A percentile compares a stretch with the other conserved stretches of the same genome.
phyloP scores from a whole-genome alignment of 768 basidiomycete genomes.

The Rhodotorula toruloides region DNA sequence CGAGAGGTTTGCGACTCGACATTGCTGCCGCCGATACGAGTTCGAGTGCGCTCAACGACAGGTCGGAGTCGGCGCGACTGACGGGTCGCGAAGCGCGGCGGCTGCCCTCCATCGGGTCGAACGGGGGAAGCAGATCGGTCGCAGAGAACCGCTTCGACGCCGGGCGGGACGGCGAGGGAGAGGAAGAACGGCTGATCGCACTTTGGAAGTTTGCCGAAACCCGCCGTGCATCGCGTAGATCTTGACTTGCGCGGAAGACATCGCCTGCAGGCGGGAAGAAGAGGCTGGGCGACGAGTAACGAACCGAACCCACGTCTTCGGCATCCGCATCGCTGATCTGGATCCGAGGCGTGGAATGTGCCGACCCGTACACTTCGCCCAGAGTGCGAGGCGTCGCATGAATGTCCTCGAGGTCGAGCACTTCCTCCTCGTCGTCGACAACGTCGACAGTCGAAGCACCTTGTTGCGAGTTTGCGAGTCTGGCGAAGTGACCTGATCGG shows the following conservation, averaged over 20 bases:
- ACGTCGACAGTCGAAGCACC: conserved; percentile 53
- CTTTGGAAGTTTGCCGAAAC: conserved; percentile 15
- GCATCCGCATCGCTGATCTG: conserved; percentile 21
- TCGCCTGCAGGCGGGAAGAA: conserved; percentile 5
- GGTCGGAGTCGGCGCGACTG: conserved; percentile 23
- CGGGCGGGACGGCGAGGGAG: conserved; percentile 8
- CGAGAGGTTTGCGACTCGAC: conserved; percentile 13
- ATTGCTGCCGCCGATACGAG: conserved; percentile 9
- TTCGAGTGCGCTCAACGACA: conserved; percentile 37
- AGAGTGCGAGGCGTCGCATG: conserved; percentile 4
- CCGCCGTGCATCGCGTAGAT: conserved; percentile 19
- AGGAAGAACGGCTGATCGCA: conserved; percentile 3
- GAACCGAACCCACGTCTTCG: conserved; percentile 40
- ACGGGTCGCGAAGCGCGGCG: no score
- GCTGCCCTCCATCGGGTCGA: neutral
- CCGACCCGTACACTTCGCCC: neutral
- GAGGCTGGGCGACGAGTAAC: neutral
- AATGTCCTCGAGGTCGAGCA: conserved; percentile 51
- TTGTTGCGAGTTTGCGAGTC: conserved; percentile 54
- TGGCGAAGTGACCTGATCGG: conserved; percentile 62
- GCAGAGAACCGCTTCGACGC: neutral
- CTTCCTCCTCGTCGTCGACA: conserved; percentile 34
- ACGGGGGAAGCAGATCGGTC: conserved; percentile 20
- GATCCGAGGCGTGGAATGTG: conserved; percentile 18
- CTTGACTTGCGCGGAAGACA: conserved; percentile 7